Base-by-base conservation (phyloP, 2,329 filamentous ascomycete genomes). In the Colletotrichum tabaci region DNA sequence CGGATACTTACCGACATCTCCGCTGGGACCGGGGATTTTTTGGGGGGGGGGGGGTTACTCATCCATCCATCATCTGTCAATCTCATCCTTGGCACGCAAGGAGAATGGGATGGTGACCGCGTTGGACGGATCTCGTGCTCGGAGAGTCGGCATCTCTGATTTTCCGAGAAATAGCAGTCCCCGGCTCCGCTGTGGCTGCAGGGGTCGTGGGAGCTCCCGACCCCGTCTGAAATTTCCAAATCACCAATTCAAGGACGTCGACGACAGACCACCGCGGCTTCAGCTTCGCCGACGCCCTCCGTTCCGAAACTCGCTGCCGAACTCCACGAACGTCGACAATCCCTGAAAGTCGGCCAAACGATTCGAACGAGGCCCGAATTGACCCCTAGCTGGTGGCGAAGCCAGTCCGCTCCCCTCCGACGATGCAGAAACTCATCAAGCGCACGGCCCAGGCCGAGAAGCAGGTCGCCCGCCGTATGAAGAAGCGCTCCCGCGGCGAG, bases 361-460 rank as follows among this genome's bases (percentile, higher is more conserved):
- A 38, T 4, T 23, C 42, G 13, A 46, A 57, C 40, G 42, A 40
- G 55, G 57, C n/a, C 46, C 30, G 46, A 53, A 40, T 26, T 26
- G 46, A 61, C 50, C 18, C 38, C 55, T 60, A 44, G 67, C 66
- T 60, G 65, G 58, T 58, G 57, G 64, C 47, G 21, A 49, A 13
- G 38, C 30, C 44, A 49, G 55, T 55, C 58, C 35, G 49, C 55
- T 44, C 16, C 30, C 30, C 30, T 35, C 57, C 68, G 40, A 82
- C 74, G 74, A 94, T 94, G 93, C 90, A 94, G 83, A 93, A 92
- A 82, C 86, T 94, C 74, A 85, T 91, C 74, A 89, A 89, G 77
- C 90, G 91, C 76, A 90, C 91, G 66, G 84, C 87, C 67, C 86
- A 92, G 80, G 92, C 92, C 75, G 87, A 92, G 82, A 90, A 89